Base-by-base conservation (phyloP, 73 alveolate genomes). In the Tetrahymena borealis region DNA sequence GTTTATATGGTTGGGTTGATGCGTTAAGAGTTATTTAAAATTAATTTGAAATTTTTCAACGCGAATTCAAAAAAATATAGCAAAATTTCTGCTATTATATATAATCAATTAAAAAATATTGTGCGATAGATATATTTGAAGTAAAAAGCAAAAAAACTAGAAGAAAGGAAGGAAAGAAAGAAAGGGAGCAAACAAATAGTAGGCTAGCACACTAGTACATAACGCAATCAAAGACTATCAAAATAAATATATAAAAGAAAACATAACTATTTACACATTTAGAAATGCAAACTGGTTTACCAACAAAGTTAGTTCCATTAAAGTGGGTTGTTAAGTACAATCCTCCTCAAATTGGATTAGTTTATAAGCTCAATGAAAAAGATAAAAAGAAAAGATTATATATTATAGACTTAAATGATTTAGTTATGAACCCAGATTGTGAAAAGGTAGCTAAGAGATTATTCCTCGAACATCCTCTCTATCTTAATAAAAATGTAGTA, bases 311-410 rank as follows among this genome's bases (percentile, higher is more conserved):
- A 16, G 91, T 93, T 33, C 95, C 95, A 24, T 37, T 93, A 90
- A 93, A 93, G 40, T 93, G 95, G 95, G 95, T 93, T 85, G 40
- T 93, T 9, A 93, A 93, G 40, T 93, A 79, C 32, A 92, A 93
- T 33, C 95, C 95, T 33, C 91, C 95, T 20, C 37, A 33, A 4
- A 93, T 93, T 32, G 95, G 95, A 20, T 20, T 93, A 18, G 95
- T 93, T 13, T 93, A 93, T 36, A 93, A 93, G 78, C 28, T 41
- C 16, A 91, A 93, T 36, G 40, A 38, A 85, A 93, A 93, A 85
- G 95, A 93, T 32, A 93, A 93, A 90, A 93, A 93, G 39, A 93
- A 85, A 28, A 91, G 91, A 41, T 91, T 93, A 8, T 93, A 93
- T 93, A 38, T 79, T 35, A 93, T 93, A 31, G 40, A 41, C 12